Evolutionary conservation across 306 rosid species (phyloP).

Genomic region (Mimosa pudica): DNA sequence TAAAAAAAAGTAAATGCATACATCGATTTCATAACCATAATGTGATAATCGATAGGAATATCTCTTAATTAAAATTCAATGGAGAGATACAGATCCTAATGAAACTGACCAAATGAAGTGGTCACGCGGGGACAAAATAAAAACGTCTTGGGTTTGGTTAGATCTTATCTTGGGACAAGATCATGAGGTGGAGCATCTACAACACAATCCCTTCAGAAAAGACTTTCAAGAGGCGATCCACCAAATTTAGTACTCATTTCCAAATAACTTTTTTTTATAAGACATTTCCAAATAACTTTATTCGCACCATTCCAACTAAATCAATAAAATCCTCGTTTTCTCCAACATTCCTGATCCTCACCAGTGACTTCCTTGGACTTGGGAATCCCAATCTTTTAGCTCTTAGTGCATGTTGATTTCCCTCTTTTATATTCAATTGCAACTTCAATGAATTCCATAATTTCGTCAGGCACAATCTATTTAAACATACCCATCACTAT

Average conservation of each 20-base stretch:
- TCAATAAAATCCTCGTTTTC: not conserved
- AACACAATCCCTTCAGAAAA: not conserved
- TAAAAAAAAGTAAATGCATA: too few relatives aligned
- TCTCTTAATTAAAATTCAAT: too few relatives aligned
- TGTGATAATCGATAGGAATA: too few relatives aligned
- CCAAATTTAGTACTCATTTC: not conserved
- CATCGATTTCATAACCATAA: too few relatives aligned
- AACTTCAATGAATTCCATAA: not conserved
- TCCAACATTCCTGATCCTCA: not conserved
- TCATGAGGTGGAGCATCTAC: not conserved
- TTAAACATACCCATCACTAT: too few relatives aligned
- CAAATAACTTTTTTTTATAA: not conserved
- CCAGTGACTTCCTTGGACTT: not conserved
- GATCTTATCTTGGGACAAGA: not conserved
- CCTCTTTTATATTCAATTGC: not conserved
- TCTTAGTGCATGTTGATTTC: not conserved
- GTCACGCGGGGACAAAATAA: not conserved
- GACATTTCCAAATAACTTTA: not conserved
- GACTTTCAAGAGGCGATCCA: not conserved
- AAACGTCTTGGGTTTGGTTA: not conserved
- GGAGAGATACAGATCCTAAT: not conserved
- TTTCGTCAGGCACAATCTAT: not conserved
- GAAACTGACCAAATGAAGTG: not conserved
- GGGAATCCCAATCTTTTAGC: not conserved
- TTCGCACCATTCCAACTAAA: not conserved